Percentiles rank a stretch among this genome's conserved stretches.
phyloP scores from a whole-genome alignment of 2,329 filamentous ascomycete genomes.

The Pezicula carpinea region DNA sequence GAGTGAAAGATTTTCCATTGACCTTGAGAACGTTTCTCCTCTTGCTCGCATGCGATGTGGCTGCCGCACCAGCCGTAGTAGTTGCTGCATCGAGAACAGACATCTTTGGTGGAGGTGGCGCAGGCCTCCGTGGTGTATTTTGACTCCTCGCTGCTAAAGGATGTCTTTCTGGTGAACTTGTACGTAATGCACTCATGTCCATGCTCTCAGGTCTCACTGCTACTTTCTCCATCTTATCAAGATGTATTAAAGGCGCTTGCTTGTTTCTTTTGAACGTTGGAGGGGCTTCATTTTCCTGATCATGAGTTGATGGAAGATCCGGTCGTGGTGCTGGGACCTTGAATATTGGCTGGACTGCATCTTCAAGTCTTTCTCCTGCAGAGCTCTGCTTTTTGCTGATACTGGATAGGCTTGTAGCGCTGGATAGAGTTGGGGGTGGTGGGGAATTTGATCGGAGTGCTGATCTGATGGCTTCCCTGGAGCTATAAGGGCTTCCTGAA shows the following conservation, averaged over 20 bases:
- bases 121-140: conserved; percentile 73
- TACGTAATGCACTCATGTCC: conserved; percentile 33
- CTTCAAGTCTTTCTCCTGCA: conserved; percentile 33
- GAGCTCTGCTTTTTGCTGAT: conserved; percentile 24
- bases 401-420: neutral
- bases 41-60: conserved; percentile 61
- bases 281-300: conserved; percentile 82
- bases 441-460: conserved; percentile 25
- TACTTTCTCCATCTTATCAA: conserved; percentile 39
- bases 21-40: conserved; percentile 80
- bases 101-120: conserved; percentile 90
- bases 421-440: conserved; percentile 21
- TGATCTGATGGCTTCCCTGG: conserved; percentile 14
- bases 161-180: conserved; percentile 50
- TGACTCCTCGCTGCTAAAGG: conserved; percentile 49
- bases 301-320: conserved; percentile 57
- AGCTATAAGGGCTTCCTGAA: conserved; percentile 53
- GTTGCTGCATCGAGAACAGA: conserved; percentile 90
- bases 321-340: conserved; percentile 51
- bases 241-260: conserved; percentile 18
- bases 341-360: conserved; percentile 49
- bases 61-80: conserved; percentile 72
- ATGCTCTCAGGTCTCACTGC: conserved; percentile 45
- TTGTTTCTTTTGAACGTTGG: conserved; percentile 57
- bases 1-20: conserved; percentile 86